phyloP scores from a whole-genome alignment of 495 filamentous ascomycete species.

The Aspergillus ellipticus region DNA sequence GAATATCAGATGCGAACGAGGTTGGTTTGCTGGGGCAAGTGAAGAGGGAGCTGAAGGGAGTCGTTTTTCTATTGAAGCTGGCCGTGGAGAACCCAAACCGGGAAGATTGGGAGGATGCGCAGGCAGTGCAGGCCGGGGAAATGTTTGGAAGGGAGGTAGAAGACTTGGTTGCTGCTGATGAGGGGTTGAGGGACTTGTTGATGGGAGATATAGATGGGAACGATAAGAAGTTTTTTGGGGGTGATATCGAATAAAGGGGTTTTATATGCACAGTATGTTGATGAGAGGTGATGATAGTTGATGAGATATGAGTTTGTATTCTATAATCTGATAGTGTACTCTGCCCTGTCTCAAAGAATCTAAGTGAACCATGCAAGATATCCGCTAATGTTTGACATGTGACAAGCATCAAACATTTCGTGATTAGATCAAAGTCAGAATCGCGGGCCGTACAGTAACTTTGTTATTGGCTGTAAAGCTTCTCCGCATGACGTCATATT shows the following conservation, averaged over 20 bases:
- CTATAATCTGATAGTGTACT: too few species aligned
- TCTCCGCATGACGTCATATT: not conserved
- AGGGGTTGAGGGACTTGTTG: constrained; percentile 28
- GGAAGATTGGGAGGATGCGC: constrained; percentile 9
- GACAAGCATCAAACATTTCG: too few species aligned
- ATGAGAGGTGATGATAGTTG: too few species aligned
- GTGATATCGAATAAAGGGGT: not conserved
- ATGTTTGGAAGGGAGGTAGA: constrained; percentile 29
- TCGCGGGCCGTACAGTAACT: not conserved
- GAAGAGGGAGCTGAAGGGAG: constrained; percentile 44
- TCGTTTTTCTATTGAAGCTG: constrained; percentile 34
- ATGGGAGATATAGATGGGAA: constrained; percentile 15
- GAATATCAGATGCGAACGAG: constrained; percentile 4
- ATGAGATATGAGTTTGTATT: too few species aligned
- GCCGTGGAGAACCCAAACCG: constrained; percentile 28
- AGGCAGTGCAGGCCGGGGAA: constrained; percentile 23
- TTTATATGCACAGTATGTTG: too few species aligned
- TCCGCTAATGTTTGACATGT: too few species aligned
- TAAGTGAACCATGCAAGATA: too few species aligned
- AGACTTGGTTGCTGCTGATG: constrained; percentile 35
- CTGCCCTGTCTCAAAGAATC: too few species aligned
- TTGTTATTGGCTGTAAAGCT: not conserved
- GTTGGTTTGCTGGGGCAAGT: constrained; percentile 24
- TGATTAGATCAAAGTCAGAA: not conserved
- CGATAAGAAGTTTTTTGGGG: constrained; percentile 15